Evolutionary conservation across 164 flowering plant species (phyloP).

Genomic region (Saururus chinensis): DNA sequence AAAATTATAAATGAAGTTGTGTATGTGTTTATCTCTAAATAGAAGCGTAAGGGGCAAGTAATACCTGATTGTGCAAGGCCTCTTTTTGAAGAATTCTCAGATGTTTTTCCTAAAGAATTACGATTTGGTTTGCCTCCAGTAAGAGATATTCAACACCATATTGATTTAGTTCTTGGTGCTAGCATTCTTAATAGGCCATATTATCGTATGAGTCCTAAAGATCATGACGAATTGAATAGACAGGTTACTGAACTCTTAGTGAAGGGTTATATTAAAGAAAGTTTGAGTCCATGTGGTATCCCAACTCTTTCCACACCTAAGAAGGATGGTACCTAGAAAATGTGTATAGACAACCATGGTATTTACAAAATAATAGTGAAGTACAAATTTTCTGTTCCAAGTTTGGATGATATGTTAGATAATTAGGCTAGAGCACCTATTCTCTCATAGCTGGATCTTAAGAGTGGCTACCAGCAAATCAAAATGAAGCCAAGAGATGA

Average conservation of each 20-base stretch:
- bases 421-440: background rate
- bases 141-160: constrained; percentile 1
- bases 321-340: background rate
- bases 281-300: no score
- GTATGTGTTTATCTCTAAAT: background rate
- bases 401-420: constrained; percentile 2
- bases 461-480: constrained; percentile 1
- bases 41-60: background rate
- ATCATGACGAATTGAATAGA: no score
- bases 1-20: background rate
- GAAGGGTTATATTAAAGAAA: no score
- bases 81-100: background rate
- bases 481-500: background rate
- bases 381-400: background rate
- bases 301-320: no score
- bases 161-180: background rate
- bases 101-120: background rate
- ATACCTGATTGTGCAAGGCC: background rate
- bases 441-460: background rate
- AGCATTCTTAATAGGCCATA: background rate
- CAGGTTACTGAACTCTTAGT: no score
- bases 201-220: constrained; percentile 5
- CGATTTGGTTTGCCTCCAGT: background rate
- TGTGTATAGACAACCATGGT: background rate
- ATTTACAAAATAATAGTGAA: constrained; percentile 2